Conservation (phyloP, 139 green algal genomes). For the Micromonas commoda region DNA sequence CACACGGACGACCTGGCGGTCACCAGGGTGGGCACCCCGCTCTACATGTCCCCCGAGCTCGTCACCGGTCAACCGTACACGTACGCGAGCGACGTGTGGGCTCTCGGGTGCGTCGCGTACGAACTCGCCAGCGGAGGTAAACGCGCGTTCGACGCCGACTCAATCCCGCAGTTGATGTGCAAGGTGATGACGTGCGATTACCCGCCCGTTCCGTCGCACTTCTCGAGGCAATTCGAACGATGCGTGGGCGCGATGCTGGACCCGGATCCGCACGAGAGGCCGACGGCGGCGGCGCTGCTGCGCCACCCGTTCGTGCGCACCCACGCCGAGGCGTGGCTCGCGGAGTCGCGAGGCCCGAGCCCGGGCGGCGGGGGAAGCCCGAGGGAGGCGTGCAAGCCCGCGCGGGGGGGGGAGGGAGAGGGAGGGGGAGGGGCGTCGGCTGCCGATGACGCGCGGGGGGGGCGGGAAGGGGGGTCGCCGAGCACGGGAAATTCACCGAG, state of each 20-base stretch:
- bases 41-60: conserved; percentile 41
- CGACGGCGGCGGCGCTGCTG: conserved; percentile 22
- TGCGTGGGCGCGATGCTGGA: conserved; percentile 9
- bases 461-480: no score
- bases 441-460: no score
- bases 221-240: background rate
- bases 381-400: background rate
- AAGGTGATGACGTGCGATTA: background rate
- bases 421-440: no score
- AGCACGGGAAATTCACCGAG: no score
- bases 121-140: conserved; percentile 8
- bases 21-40: conserved; percentile 37
- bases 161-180: background rate
- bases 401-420: no score
- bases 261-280: background rate
- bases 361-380: no score
- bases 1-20: conserved; percentile 15
- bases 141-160: background rate
- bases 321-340: background rate
- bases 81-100: conserved; percentile 33
- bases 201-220: conserved; percentile 22
- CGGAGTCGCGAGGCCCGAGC: background rate
- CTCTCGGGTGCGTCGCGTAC: conserved; percentile 34
- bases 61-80: conserved; percentile 33
- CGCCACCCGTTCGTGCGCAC: background rate